Conservation (phyloP, 1,284 basidiomycete genomes). For the Moesziomyces globuligerus region DNA sequence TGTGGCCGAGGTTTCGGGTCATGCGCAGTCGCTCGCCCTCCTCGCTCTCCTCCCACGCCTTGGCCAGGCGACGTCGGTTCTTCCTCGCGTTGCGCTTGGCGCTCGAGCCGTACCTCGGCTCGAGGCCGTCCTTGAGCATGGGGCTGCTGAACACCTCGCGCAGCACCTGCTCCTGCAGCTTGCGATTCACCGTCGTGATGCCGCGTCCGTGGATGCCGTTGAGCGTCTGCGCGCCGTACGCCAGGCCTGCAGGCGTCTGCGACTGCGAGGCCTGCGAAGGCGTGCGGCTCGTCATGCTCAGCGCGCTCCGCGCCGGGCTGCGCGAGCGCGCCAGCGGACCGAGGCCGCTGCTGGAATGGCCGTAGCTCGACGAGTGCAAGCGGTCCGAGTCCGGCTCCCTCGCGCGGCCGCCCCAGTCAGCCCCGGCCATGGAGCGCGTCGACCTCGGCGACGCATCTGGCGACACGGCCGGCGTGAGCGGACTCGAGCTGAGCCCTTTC, state of each 20-base stretch:
- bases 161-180: constrained; percentile 64
- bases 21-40: constrained; percentile 49
- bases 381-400: constrained; percentile 16
- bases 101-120: constrained; percentile 41
- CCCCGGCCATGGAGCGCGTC: constrained; percentile 21
- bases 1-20: constrained; percentile 31
- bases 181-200: constrained; percentile 64
- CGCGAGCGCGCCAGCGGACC: constrained; percentile 31
- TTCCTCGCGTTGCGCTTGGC: constrained; percentile 48
- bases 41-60: constrained; percentile 62
- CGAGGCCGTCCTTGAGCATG: constrained; percentile 47
- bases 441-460: constrained; percentile 33
- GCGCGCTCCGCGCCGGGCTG: constrained; percentile 23
- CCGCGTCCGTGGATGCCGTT: constrained; percentile 58
- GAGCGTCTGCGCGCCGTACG: constrained; percentile 7
- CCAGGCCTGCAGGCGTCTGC: constrained; percentile 8
- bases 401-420: constrained; percentile 30
- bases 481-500: constrained; percentile 25
- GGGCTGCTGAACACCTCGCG: constrained; percentile 64
- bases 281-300: constrained; percentile 38
- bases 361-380: constrained; percentile 31
- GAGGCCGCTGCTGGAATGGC: constrained; percentile 6
- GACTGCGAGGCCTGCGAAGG: constrained; percentile 40
- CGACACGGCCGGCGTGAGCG: constrained; percentile 27
- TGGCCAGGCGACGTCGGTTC: constrained; percentile 52